Evolutionary conservation across 2,329 filamentous ascomycete genomes (phyloP).

Genomic region (Paracorniculantispora psalliotae): DNA sequence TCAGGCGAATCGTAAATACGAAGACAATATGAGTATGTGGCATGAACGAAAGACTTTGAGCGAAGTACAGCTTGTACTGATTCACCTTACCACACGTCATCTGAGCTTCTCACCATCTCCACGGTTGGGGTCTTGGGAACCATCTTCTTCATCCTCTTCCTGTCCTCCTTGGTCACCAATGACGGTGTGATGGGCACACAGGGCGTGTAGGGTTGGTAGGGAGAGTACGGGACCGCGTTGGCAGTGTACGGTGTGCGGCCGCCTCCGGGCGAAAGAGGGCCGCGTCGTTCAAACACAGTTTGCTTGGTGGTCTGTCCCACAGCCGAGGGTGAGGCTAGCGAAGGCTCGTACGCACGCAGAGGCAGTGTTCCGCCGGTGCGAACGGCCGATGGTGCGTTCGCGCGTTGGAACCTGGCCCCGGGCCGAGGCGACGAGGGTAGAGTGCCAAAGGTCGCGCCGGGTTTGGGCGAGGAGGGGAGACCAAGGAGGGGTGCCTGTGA

Average conservation of each 20-base stretch:
- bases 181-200: slow-evolving; percentile 73
- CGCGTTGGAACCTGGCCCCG: slow-evolving; percentile 43
- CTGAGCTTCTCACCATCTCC: slow-evolving; percentile 56
- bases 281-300: slow-evolving; percentile 57
- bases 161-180: slow-evolving; percentile 64
- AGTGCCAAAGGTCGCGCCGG: slow-evolving; percentile 29
- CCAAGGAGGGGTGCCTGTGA: slow-evolving; percentile 49
- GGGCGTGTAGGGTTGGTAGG: slow-evolving; percentile 75
- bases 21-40: neutral
- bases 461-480: slow-evolving; percentile 41
- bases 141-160: slow-evolving; percentile 62
- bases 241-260: slow-evolving; percentile 59
- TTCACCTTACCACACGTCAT: slow-evolving; percentile 57
- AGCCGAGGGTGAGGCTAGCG: slow-evolving; percentile 46
- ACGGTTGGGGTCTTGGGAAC: slow-evolving; percentile 59
- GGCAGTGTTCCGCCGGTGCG: slow-evolving; percentile 54
- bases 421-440: slow-evolving; percentile 48
- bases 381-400: slow-evolving; percentile 49
- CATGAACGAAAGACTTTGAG: neutral
- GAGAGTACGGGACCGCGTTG: slow-evolving; percentile 63
- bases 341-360: slow-evolving; percentile 57
- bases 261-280: slow-evolving; percentile 50
- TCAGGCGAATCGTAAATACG: neutral
- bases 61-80: neutral
- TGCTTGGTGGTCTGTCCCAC: slow-evolving; percentile 51